Conservation (phyloP, 1,284 basidiomycete species). For the Pyrrhoderma noxium region DNA sequence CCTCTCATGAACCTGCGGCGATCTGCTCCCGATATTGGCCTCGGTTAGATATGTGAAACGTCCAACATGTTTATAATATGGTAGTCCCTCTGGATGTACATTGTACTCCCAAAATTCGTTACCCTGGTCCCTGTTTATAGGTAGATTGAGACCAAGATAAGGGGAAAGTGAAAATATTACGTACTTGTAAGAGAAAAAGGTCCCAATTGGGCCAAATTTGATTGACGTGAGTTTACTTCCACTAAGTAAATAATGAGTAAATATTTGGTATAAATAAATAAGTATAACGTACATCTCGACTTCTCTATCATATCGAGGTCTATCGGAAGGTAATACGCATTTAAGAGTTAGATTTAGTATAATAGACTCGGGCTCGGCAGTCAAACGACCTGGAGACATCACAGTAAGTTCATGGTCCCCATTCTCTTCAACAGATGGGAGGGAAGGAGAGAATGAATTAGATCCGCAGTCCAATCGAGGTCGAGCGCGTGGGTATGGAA, state of each 20-base stretch:
- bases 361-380: neutral
- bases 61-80: constrained; percentile 1
- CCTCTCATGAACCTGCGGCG: neutral
- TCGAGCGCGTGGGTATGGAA: no score
- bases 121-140: constrained; percentile 2
- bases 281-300: constrained; percentile 2
- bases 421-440: no score
- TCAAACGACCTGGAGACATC: neutral
- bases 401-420: no score
- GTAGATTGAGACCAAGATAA: no score
- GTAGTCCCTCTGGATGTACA: constrained; percentile 14
- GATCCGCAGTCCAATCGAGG: no score
- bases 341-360: no score
- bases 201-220: constrained; percentile 3
- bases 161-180: neutral
- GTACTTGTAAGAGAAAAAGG: constrained; percentile 4
- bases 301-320: neutral
- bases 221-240: neutral
- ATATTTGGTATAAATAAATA: neutral
- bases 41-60: neutral
- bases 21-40: neutral
- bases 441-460: no score
- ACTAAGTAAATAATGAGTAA: neutral
- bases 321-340: neutral
- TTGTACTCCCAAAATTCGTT: constrained; percentile 4